Conservation (phyloP, 495 filamentous ascomycete genomes). For the Podospora anserina region DNA sequence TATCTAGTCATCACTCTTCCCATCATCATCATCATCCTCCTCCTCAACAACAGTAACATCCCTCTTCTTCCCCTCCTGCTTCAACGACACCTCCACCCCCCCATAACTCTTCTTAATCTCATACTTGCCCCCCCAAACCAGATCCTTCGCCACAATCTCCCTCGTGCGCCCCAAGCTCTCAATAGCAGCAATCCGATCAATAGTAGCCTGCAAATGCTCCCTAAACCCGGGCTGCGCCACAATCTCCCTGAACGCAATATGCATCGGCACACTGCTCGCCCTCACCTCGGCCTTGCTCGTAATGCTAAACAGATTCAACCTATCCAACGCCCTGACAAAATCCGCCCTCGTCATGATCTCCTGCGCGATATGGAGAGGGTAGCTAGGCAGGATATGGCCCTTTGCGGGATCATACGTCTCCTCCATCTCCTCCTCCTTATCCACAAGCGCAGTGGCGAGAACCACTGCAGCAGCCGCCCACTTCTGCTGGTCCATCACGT, state of each 20-base stretch:
- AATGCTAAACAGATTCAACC: constrained; percentile 93
- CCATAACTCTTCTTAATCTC: constrained; percentile 49
- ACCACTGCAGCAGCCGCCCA: constrained; percentile 93
- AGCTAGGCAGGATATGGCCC: constrained; percentile 77
- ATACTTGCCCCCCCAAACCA: constrained; percentile 74
- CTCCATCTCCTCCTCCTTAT: constrained; percentile 67
- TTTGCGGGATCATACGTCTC: constrained; percentile 56
- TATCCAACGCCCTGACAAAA: constrained; percentile 89
- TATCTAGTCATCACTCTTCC: background rate
- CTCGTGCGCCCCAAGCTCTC: constrained; percentile 89
- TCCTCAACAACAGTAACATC: background rate
- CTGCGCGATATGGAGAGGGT: constrained; percentile 78
- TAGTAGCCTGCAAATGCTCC: constrained; percentile 73
- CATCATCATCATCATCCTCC: background rate
- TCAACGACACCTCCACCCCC: constrained; percentile 28
- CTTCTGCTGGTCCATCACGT: constrained; percentile 99
- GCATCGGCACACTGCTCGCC: constrained; percentile 94
- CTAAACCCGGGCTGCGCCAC: constrained; percentile 71
- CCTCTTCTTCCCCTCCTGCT: constrained; percentile 19
- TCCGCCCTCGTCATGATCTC: constrained; percentile 91
- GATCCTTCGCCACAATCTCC: constrained; percentile 83
- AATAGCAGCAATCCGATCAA: constrained; percentile 81
- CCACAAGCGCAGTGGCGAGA: constrained; percentile 82
- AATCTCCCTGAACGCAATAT: constrained; percentile 81
- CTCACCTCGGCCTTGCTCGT: constrained; percentile 82